A percentile compares a stretch with the other conserved stretches of the same genome.
Conservation (phyloP, 768 basidiomycete genomes). For the Tylopilus felleus region DNA sequence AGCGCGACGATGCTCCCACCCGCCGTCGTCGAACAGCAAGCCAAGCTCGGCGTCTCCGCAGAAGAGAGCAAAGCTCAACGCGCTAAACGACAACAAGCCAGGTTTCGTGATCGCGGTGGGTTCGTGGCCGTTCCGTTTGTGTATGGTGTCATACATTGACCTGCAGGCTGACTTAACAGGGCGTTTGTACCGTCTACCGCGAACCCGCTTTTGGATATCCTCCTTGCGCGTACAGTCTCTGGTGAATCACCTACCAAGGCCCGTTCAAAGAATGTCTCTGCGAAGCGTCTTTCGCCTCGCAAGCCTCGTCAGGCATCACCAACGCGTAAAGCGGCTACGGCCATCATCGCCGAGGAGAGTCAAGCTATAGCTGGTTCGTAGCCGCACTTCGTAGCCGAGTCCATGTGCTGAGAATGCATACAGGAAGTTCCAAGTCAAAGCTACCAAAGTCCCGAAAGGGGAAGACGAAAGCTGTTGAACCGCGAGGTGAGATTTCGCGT, state of each 20-base stretch:
- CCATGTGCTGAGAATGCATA: neutral
- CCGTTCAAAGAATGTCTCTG: neutral
- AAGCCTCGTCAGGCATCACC: slow-evolving; percentile 2
- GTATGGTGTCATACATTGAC: neutral
- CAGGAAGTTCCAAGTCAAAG: slow-evolving; percentile 15
- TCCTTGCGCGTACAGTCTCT: slow-evolving; percentile 47
- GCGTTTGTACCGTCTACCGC: slow-evolving; percentile 51
- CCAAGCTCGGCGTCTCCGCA: slow-evolving; percentile 34
- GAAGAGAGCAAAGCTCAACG: slow-evolving; percentile 62
- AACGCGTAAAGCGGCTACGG: neutral
- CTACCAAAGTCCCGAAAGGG: slow-evolving; percentile 6
- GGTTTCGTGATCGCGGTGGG: slow-evolving; percentile 70
- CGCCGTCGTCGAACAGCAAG: slow-evolving; percentile 16
- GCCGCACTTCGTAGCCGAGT: too few relatives aligned
- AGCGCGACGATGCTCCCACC: slow-evolving; percentile 11
- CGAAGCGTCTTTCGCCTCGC: slow-evolving; percentile 1
- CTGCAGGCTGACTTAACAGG: slow-evolving; percentile 26
- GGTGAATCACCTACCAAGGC: slow-evolving; percentile 45
- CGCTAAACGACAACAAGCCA: slow-evolving; percentile 57
- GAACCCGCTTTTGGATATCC: slow-evolving; percentile 50
- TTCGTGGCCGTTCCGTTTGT: slow-evolving; percentile 27
- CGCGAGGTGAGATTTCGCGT: slow-evolving; percentile 1
- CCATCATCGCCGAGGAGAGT: neutral
- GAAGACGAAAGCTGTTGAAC: slow-evolving; percentile 2
- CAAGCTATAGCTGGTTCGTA: slow-evolving; percentile 16